Base-by-base conservation (phyloP, 345 rosid genomes). In the Citrus medica region DNA sequence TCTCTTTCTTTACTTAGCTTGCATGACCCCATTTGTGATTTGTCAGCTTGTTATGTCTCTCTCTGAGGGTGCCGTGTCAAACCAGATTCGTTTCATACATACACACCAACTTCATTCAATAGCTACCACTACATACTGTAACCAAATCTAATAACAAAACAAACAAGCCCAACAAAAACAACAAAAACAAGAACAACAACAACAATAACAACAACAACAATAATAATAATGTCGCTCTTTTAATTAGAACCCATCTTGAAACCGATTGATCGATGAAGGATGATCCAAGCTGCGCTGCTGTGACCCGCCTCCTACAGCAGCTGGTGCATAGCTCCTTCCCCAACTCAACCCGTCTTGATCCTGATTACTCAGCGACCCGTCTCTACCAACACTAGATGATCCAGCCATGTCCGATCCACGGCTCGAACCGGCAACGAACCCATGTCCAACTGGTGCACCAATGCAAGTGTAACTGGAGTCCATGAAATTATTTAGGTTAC, bases 391-490 rank as follows among this genome's bases (percentile, higher is more conserved):
- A 33, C 67, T 77, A 79, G 60, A 38, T 78, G 65, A 66, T 30
- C 46, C 69, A 21, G 80, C 76, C 24, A 79, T 33, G 17, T 80
- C 92, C 3, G 76, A 30, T 46, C 86, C 79, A 2, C 82, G 79
- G 79, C 73, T 76, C 7, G 84, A 73, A 28, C 75, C 78, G 19
- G 75, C 79, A 5, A 86, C 79, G 62, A 84, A 82, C 27, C 87
- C 85, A 13, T 77, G 90, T 55, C 85, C 89, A 19, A 89, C 84
- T 35, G 95, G 97, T 30, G 93, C 95, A 67, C 98, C 97, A 67
- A 92, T 83, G 90, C 97, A 94, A 32, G 97, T 84, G 85, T 92
- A 90, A 82, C 66, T 85, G 8, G 87, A 79, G n/a, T 85, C 85
- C 1, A 82, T 84, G 79, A 78, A 84, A 83, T 84, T 63, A 32